phyloP scores from a whole-genome alignment of 768 basidiomycete genomes.

The Naganishia onofrii region DNA sequence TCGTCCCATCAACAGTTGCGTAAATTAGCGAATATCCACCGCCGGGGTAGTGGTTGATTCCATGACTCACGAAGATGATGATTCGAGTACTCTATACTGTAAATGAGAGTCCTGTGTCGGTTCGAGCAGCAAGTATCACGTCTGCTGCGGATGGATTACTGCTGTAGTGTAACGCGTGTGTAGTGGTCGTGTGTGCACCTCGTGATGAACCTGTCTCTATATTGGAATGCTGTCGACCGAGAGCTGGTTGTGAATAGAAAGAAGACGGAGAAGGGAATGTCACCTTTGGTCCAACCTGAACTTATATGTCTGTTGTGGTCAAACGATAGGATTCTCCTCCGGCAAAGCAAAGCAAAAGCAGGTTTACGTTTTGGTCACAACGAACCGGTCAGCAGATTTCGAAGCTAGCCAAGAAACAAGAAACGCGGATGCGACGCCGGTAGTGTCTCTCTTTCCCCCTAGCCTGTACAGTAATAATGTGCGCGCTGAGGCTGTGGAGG shows the following conservation, averaged over 20 bases:
- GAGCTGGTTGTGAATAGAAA: too few species aligned
- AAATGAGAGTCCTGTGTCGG: neutral
- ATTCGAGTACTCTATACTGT: neutral
- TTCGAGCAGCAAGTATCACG: neutral
- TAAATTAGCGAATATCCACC: too few species aligned
- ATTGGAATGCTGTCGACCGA: too few species aligned
- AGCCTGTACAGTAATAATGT: too few species aligned
- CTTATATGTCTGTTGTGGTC: neutral
- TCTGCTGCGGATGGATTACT: neutral
- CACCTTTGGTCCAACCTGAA: neutral
- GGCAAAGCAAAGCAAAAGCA: neutral
- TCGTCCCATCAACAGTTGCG: neutral
- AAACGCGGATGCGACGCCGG: too few species aligned
- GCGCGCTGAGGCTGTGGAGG: too few species aligned
- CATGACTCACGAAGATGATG: neutral
- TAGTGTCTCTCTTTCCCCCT: too few species aligned
- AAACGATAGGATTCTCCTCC: neutral
- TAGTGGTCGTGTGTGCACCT: neutral
- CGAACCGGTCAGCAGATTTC: neutral
- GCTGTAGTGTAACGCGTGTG: neutral
- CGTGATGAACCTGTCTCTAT: neutral
- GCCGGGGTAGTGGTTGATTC: too few species aligned
- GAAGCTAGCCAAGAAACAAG: neutral
- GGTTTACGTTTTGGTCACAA: constrained; percentile 1
- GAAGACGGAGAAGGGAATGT: too few species aligned